phyloP scores from a whole-genome alignment of 129 eudicot species.

The Centrapalus pauciflorus region DNA sequence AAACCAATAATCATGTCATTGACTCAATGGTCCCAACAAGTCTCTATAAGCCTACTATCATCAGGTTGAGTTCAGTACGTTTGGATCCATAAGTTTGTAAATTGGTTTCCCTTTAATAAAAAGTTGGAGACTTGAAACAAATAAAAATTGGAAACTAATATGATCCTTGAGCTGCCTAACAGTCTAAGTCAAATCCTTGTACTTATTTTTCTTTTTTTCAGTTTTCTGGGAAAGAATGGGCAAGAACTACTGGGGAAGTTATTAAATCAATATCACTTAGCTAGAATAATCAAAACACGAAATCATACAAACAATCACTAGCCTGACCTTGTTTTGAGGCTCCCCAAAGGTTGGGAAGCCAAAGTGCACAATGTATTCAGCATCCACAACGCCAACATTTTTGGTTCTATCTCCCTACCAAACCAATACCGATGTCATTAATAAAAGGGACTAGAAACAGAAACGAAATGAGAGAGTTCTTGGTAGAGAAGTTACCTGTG shows the following conservation, averaged over 20 bases:
- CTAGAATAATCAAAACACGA: neutral
- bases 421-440: conserved; percentile 3
- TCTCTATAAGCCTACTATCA: too few relatives aligned
- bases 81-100: too few relatives aligned
- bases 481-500: conserved; percentile 50
- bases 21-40: too few relatives aligned
- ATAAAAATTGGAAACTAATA: too few relatives aligned
- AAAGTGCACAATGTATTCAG: conserved; percentile 84
- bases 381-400: conserved; percentile 86
- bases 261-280: neutral
- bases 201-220: neutral
- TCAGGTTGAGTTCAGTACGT: too few relatives aligned
- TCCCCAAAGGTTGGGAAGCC: conserved; percentile 84
- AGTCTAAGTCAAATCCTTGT: too few relatives aligned
- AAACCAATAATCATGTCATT: too few relatives aligned
- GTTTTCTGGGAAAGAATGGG: neutral
- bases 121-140: too few relatives aligned
- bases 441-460: neutral
- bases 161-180: too few relatives aligned
- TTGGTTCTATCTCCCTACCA: conserved; percentile 76
- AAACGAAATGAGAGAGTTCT: neutral
- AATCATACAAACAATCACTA: neutral
- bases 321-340: conserved; percentile 44
- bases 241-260: neutral
- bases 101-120: too few relatives aligned